Conservation (phyloP, 805 yeast species). For the Isabelozyma gotoi region DNA sequence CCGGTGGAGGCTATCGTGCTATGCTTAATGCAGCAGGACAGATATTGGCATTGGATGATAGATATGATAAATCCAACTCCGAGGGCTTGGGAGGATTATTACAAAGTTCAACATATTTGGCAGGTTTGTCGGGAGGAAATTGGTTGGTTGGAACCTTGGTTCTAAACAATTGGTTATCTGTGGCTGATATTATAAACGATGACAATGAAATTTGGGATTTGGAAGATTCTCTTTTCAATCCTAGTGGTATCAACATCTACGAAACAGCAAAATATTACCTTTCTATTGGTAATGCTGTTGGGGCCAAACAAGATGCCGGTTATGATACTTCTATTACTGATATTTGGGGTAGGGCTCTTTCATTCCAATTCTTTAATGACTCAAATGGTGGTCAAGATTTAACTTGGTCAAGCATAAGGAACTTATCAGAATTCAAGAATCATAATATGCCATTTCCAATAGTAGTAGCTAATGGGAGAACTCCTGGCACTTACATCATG, state of each 20-base stretch:
- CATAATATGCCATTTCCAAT: conserved; percentile 41
- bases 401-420: conserved; percentile 30
- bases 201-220: conserved; percentile 62
- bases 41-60: conserved; percentile 36
- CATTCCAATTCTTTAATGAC: conserved; percentile 28
- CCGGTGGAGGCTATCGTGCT: conserved; percentile 42
- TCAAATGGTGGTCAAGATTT: conserved; percentile 25
- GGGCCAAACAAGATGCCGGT: conserved; percentile 31
- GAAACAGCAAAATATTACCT: conserved; percentile 51
- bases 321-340: conserved; percentile 36
- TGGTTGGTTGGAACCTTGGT: conserved; percentile 39
- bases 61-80: conserved; percentile 25
- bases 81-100: conserved; percentile 40
- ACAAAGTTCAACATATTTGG: conserved; percentile 37
- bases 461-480: conserved; percentile 53
- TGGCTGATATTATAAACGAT: conserved; percentile 25
- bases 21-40: conserved; percentile 45
- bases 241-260: conserved; percentile 62
- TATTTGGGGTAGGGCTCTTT: conserved; percentile 39
- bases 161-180: conserved; percentile 37
- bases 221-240: conserved; percentile 55
- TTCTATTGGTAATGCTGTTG: conserved; percentile 20
- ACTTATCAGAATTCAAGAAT: conserved; percentile 21
- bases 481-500: conserved; percentile 58
- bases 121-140: conserved; percentile 43